Conservation (phyloP, 257 asterid species). For the Fraxinus cuspidata region DNA sequence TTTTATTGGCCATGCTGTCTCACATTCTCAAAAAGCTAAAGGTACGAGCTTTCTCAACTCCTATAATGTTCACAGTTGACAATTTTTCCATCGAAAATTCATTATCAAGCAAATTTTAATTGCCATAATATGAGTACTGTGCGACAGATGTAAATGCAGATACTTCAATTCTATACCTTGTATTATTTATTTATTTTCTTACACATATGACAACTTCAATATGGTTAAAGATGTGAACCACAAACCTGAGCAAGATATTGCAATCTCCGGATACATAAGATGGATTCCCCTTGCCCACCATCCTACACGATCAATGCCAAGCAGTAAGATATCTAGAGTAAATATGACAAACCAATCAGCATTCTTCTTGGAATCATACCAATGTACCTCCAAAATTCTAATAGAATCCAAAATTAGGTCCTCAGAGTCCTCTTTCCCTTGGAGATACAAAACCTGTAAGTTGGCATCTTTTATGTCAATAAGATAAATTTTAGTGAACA, state of each 20-base stretch:
- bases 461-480: slow-evolving; percentile 17
- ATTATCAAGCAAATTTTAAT: slow-evolving; percentile 1
- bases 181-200: background rate
- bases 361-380: slow-evolving; percentile 23
- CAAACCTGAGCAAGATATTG: slow-evolving; percentile 79
- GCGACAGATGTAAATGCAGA: background rate
- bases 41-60: slow-evolving; percentile 14
- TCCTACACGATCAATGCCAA: slow-evolving; percentile 54
- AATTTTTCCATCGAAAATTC: background rate
- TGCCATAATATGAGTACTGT: background rate
- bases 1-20: slow-evolving; percentile 10
- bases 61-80: slow-evolving; percentile 8
- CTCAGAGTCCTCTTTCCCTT: slow-evolving; percentile 74
- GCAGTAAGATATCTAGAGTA: slow-evolving; percentile 17
- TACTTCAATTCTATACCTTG: background rate
- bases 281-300: slow-evolving; percentile 70
- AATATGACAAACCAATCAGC: slow-evolving; percentile 18
- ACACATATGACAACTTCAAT: slow-evolving; percentile 22
- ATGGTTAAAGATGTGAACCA: slow-evolving; percentile 22
- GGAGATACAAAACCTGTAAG: slow-evolving; percentile 69
- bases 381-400: slow-evolving; percentile 73
- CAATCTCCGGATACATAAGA: slow-evolving; percentile 66
- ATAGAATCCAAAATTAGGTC: slow-evolving; percentile 71
- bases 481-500: background rate
- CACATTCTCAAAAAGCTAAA: slow-evolving; percentile 22